phyloP scores from a whole-genome alignment of 345 rosid species.

The Populus pruinosa region DNA sequence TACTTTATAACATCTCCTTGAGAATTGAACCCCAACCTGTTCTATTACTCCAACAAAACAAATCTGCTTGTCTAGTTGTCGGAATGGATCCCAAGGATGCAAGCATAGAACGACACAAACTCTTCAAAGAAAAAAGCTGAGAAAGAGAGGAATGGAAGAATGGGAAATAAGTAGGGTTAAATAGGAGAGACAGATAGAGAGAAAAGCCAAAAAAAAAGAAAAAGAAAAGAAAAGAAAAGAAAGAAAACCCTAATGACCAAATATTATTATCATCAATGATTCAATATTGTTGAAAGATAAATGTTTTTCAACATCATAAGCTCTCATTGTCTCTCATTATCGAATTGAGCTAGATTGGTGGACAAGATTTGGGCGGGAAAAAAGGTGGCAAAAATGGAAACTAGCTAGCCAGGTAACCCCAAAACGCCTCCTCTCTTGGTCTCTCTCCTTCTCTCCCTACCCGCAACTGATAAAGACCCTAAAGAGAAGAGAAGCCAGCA shows the following conservation, averaged over 20 bases:
- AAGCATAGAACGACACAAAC: not conserved
- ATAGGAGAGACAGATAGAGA: slow-evolving; percentile 17
- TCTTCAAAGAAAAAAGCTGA: slow-evolving; percentile 3
- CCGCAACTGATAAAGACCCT: slow-evolving; percentile 54
- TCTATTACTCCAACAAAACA: not conserved
- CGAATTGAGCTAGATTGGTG: slow-evolving; percentile 51
- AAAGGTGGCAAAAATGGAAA: slow-evolving; percentile 29
- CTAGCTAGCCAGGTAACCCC: not conserved
- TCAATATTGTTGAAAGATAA: slow-evolving; percentile 6
- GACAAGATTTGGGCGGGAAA: slow-evolving; percentile 41
- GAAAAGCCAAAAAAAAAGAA: not conserved
- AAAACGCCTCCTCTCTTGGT: not conserved
- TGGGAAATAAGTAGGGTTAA: slow-evolving; percentile 35
- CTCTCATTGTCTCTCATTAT: slow-evolving; percentile 41
- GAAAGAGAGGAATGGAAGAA: slow-evolving; percentile 31
- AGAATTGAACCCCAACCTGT: slow-evolving; percentile 31
- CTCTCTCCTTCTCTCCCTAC: slow-evolving; percentile 33
- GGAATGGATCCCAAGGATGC: slow-evolving; percentile 48
- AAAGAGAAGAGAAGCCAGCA: not conserved
- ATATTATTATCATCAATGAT: slow-evolving; percentile 9
- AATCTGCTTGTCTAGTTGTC: slow-evolving; percentile 23
- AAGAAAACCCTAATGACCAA: slow-evolving; percentile 37
- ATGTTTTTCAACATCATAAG: slow-evolving; percentile 31
- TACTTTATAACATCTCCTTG: slow-evolving; percentile 15
- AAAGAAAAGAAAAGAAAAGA: no score